Percentiles rank a stretch among this genome's conserved stretches.
Conservation (phyloP, 1,139 yeast species). For the Suhomyces bribrorum region DNA sequence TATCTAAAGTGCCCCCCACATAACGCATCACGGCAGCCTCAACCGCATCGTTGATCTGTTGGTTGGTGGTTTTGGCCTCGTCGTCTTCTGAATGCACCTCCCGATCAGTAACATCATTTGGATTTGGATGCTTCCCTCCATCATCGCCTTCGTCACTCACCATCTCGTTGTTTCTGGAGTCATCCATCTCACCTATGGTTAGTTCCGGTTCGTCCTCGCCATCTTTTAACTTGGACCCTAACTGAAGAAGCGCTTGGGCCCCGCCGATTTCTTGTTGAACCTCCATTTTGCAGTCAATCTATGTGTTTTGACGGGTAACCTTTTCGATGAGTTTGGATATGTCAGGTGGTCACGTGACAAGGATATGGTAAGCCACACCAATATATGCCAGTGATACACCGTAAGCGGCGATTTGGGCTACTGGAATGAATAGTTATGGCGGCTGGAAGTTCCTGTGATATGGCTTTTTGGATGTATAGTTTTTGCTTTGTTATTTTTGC, state of each 20-base stretch:
- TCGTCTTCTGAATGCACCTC: slow-evolving; percentile 21
- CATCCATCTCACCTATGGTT: slow-evolving; percentile 8
- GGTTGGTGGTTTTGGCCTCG: slow-evolving; percentile 34
- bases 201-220: slow-evolving; percentile 18
- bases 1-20: slow-evolving; percentile 60
- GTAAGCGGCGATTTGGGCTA: too few relatives aligned
- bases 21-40: slow-evolving; percentile 76
- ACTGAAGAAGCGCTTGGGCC: slow-evolving; percentile 47
- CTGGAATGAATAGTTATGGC: too few relatives aligned
- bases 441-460: too few relatives aligned
- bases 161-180: slow-evolving; percentile 7
- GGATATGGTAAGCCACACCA: too few relatives aligned
- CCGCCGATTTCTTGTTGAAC: slow-evolving; percentile 47
- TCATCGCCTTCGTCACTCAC: slow-evolving; percentile 14
- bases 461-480: too few relatives aligned
- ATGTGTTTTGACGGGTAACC: slow-evolving; percentile 19
- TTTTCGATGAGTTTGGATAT: slow-evolving; percentile 4
- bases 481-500: too few relatives aligned
- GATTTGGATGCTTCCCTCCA: slow-evolving; percentile 10
- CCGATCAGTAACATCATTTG: slow-evolving; percentile 11
- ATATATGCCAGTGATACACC: too few relatives aligned
- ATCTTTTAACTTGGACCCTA: slow-evolving; percentile 36
- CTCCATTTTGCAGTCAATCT: slow-evolving; percentile 28
- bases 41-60: slow-evolving; percentile 53
- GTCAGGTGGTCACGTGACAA: slow-evolving; percentile 9